A percentile compares a stretch with the other conserved stretches of the same genome.
Conservation (phyloP, 2,329 filamentous ascomycete genomes). For the Colletotrichum plurivorum region DNA sequence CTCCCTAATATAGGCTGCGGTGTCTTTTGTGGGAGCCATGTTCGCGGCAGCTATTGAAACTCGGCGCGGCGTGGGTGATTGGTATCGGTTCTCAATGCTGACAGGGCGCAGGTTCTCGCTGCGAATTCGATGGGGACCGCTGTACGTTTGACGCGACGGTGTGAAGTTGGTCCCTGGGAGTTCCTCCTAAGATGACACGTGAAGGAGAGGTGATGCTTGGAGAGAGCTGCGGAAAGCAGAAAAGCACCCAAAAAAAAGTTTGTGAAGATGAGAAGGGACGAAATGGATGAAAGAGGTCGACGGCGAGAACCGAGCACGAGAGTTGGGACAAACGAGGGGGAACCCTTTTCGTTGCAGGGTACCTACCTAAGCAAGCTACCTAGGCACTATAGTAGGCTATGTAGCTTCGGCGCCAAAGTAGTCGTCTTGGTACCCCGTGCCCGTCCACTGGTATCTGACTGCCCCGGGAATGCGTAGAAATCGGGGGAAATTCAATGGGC, state of each 20-base stretch:
- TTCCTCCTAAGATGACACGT: slow-evolving; percentile 12
- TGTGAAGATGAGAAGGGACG: slow-evolving; percentile 23
- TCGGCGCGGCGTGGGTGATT: slow-evolving; percentile 1
- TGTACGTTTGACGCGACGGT: neutral
- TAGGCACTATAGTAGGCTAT: too few relatives aligned
- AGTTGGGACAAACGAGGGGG: slow-evolving; percentile 22
- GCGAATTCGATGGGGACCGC: slow-evolving; percentile 17
- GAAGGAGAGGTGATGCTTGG: neutral
- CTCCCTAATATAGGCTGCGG: slow-evolving; percentile 63
- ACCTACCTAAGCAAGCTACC: neutral
- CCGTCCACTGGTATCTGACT: too few relatives aligned
- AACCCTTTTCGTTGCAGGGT: slow-evolving; percentile 12
- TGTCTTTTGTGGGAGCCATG: slow-evolving; percentile 51
- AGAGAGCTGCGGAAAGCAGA: neutral
- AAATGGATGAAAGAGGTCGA: slow-evolving; percentile 3
- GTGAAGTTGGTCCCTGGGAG: neutral
- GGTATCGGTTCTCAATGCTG: slow-evolving; percentile 13
- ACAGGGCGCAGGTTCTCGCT: slow-evolving; percentile 9
- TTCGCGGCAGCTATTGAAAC: slow-evolving; percentile 21
- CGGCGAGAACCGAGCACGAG: neutral
- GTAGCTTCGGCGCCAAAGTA: too few relatives aligned
- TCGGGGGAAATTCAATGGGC: slow-evolving; percentile 29
- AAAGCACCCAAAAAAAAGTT: neutral
- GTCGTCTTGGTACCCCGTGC: too few relatives aligned
- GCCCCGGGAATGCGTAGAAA: slow-evolving; percentile 17